Percentiles rank a stretch among this genome's conserved stretches.
Conservation (phyloP, 352 stramenopile species). For the Phytophthora uliginosa region DNA sequence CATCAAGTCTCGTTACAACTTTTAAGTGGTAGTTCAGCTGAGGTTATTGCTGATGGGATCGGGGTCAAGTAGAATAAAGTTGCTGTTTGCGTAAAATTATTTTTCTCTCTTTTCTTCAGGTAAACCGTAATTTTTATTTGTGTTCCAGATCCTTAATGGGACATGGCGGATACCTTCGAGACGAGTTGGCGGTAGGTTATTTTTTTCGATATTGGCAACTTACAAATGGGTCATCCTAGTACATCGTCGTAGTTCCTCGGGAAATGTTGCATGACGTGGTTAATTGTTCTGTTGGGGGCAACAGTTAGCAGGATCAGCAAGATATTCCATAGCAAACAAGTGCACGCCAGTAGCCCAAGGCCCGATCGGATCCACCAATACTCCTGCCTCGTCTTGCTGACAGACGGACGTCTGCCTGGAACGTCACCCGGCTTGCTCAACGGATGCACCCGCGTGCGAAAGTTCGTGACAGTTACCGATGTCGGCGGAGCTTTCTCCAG, state of each 20-base stretch:
- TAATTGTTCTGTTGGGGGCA: background rate
- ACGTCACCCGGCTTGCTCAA: background rate
- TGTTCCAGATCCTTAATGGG: too few relatives aligned
- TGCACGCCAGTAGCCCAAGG: background rate
- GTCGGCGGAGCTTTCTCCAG: background rate
- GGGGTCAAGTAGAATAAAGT: background rate
- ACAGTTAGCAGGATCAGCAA: background rate
- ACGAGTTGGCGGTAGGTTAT: background rate
- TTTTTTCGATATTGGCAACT: background rate
- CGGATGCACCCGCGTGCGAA: background rate
- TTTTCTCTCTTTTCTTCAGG: too few relatives aligned
- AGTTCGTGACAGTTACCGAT: background rate
- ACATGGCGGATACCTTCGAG: too few relatives aligned
- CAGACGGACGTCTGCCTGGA: background rate
- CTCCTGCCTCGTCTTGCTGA: background rate
- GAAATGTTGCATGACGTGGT: conserved; percentile 16
- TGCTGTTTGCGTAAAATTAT: background rate
- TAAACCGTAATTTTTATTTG: too few relatives aligned
- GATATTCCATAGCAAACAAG: conserved; percentile 1
- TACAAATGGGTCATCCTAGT: conserved; percentile 38
- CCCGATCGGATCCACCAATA: background rate
- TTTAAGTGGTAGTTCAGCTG: conserved; percentile 4
- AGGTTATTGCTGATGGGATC: background rate
- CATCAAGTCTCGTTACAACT: conserved; percentile 19
- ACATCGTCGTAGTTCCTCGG: conserved; percentile 33